Evolutionary conservation across 805 yeast species (phyloP), one percentile per base, ranked within the genome.

Genomic region (Wickerhamomyces chambardii): DNA sequence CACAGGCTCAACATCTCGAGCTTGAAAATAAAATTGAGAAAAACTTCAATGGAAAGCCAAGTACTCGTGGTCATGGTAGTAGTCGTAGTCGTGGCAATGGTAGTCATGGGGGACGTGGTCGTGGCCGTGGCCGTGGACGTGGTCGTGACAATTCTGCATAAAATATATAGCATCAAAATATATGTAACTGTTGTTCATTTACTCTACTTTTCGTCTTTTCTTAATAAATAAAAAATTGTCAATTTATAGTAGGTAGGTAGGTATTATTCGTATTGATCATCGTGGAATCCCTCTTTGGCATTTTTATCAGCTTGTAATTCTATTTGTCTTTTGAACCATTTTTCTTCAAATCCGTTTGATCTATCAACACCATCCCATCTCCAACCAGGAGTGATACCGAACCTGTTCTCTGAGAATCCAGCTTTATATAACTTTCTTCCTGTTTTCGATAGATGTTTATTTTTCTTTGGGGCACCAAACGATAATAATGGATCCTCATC

Each of bases 301-400:
- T 51, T 42, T 34, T 59, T 56, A 6, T 42, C 39, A 35, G 64
- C 61, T 31, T 58, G 51, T 5, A 48, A 24, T 27, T 66, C 67
- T 12, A 54, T 52, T 37, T 58, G 65, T 45, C 50, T 64, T 31
- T 55, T 64, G 43, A 83, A 66, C 66, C 83, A 70, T 36, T 68
- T 62, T 33, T 59, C 63, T 51, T 89, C 97, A 56, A 83, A 89
- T 4, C 95, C 96, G 51, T 81, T 89, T 0, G 94, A 77, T 39
- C 97, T 61, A 56, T 85, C 89, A 2, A 89, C 78, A 0, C 97
- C 97, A 55, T 84, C 95, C 97, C 97, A 89, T 38, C 84, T 64
- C 44, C 65, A 63, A 0, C 97, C 96, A 1, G 96, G 95, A 5
- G 61, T 58, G 12, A 89, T 77, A 3, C 70, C 70, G 55, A 84